Conservation (phyloP, 371 early-diverging fungal species). For the Lichtheimia ornata region DNA sequence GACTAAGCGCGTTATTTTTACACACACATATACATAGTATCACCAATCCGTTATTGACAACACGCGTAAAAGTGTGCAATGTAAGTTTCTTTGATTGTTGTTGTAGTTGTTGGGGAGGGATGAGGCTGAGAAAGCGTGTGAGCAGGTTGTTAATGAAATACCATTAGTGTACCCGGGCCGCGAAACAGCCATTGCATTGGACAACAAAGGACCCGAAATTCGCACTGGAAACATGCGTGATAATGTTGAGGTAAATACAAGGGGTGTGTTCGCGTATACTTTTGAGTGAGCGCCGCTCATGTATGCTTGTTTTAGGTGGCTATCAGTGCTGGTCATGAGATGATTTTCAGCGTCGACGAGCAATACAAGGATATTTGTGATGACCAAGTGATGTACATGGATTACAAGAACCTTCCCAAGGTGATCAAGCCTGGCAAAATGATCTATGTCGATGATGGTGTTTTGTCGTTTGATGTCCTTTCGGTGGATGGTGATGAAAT, state of each 20-base stretch:
- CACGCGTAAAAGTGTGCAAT: constrained; percentile 61
- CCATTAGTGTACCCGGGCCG: constrained; percentile 17
- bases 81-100: constrained; percentile 23
- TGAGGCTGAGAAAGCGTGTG: too few relatives aligned
- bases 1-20: background rate
- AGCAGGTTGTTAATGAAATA: background rate
- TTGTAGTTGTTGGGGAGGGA: too few relatives aligned
- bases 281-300: background rate
- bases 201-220: constrained; percentile 88
- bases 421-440: constrained; percentile 74
- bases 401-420: constrained; percentile 83
- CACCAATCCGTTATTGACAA: constrained; percentile 83
- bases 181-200: constrained; percentile 79
- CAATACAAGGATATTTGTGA: constrained; percentile 62
- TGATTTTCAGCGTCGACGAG: constrained; percentile 80
- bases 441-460: constrained; percentile 85
- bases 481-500: constrained; percentile 56
- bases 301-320: constrained; percentile 35
- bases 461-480: constrained; percentile 77
- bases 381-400: constrained; percentile 74
- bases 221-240: constrained; percentile 75
- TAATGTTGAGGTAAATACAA: constrained; percentile 30
- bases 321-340: constrained; percentile 63
- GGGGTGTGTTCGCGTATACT: too few relatives aligned
- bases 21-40: constrained; percentile 41